Evolutionary conservation across 2,329 filamentous ascomycete genomes (phyloP), one percentile per base, ranked within the genome.

Genomic region (Tolypocladium paradoxum): DNA sequence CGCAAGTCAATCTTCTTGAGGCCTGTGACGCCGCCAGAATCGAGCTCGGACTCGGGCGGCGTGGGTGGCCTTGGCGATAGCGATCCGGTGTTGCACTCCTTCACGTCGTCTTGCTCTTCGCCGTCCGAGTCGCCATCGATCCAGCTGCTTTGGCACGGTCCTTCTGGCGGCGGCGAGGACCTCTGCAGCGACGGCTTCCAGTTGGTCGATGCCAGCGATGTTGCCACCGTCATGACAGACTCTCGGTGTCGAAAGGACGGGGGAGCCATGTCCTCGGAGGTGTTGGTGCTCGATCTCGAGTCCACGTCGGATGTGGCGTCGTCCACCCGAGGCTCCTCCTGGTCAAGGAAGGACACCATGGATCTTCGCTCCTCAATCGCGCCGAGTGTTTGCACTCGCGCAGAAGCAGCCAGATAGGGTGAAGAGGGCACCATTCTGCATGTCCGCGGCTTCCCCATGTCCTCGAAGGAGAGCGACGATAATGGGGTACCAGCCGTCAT

Each of bases 401-500:
- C 53, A 3, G 66, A 66, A 1, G 63, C 61, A 4, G 63, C 58
- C n/a, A 62, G 62, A 33, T 65, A 67, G 6, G 65, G 61, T 1
- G 63, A 63, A 29, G 60, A 59, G 6, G 55, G 53, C 4, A 49
- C 29, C 40, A 38, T 48, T n/a, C 53, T 58, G 46, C 50, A 48
- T 14, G 34, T 57, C 29, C 58, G 55, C 36, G 47, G 51, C 33
- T 54, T 56, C 22, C 49, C 55, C 35, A 57, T 57, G 50, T 67
- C 65, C 6, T 65, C 62, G 18, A 61, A 62, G 6, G 68, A 67
- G 18, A 76, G 61, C 3, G 64, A 61, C 36, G 64, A 64, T 12
- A 65, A 64, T 1, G 79, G 78, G 9, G 68, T 60, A 9, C 78
- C 78, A 24, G 77, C 73, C 6, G 78, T 78, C 72, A 81, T 75